phyloP scores from a whole-genome alignment of 192 early-diverging fungal genomes.

The Linnemannia zychae region DNA sequence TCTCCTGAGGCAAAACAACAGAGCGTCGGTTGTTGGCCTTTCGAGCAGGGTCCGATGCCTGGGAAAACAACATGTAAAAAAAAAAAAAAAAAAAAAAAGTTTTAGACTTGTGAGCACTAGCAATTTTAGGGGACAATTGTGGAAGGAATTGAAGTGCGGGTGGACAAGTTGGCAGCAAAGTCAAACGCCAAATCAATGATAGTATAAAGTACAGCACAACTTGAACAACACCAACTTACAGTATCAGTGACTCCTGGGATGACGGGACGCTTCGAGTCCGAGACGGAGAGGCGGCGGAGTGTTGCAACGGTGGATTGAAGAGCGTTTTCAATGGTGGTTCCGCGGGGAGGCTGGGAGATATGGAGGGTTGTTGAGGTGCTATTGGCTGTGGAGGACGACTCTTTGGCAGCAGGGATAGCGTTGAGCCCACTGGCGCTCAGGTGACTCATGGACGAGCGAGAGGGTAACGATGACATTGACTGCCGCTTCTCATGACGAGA shows the following conservation, averaged over 20 bases:
- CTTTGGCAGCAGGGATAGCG: slow-evolving; percentile 14
- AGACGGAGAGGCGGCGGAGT: slow-evolving; percentile 57
- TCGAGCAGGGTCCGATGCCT: slow-evolving; percentile 5
- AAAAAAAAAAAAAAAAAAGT: too few relatives aligned
- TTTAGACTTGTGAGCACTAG: not conserved
- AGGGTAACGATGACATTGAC: slow-evolving; percentile 50
- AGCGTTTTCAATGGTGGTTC: slow-evolving; percentile 57
- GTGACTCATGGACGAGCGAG: slow-evolving; percentile 23
- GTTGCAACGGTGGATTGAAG: slow-evolving; percentile 60
- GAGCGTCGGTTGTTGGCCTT: slow-evolving; percentile 39
- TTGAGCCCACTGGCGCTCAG: slow-evolving; percentile 10
- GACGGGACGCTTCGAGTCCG: slow-evolving; percentile 46
- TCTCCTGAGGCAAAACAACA: slow-evolving; percentile 27
- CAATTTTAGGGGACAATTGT: too few relatives aligned
- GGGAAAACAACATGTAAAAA: slow-evolving; percentile 1
- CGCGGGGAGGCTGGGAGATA: slow-evolving; percentile 53
- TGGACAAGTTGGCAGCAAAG: not conserved
- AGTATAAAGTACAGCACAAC: too few relatives aligned
- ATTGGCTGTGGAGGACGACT: not conserved
- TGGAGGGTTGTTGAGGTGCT: slow-evolving; percentile 39
- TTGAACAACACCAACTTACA: slow-evolving; percentile 5
- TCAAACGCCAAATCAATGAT: not conserved
- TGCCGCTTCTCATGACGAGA: slow-evolving; percentile 53
- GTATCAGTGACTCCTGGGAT: slow-evolving; percentile 20
- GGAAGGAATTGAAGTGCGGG: too few relatives aligned